Evolutionary conservation across 352 stramenopile species (phyloP).

Genomic region (Phytopythium cucurbitacearum): DNA sequence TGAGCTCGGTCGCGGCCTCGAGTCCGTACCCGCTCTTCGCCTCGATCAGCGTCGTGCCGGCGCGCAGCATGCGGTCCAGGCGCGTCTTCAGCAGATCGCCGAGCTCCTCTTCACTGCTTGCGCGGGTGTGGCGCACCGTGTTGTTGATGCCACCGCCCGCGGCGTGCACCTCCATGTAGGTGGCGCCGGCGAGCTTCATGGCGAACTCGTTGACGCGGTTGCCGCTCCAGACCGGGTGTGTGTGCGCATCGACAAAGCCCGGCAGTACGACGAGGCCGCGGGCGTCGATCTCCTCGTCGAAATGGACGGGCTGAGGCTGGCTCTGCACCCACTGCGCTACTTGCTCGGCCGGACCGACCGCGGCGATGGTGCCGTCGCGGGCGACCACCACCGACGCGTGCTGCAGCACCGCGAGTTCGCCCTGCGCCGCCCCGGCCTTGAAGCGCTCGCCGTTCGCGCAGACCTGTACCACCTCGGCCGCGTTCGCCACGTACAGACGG

Average conservation of each 20-base stretch:
- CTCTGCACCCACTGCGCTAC: slow-evolving; percentile 49
- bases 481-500: slow-evolving; percentile 61
- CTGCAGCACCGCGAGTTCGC: slow-evolving; percentile 56
- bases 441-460: slow-evolving; percentile 53
- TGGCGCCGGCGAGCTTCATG: slow-evolving; percentile 83
- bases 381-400: slow-evolving; percentile 58
- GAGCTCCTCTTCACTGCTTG: slow-evolving; percentile 64
- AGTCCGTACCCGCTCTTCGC: slow-evolving; percentile 84
- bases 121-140: slow-evolving; percentile 66
- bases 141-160: slow-evolving; percentile 77
- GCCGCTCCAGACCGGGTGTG: slow-evolving; percentile 80
- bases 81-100: slow-evolving; percentile 36
- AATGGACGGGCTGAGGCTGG: slow-evolving; percentile 57
- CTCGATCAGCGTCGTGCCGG: slow-evolving; percentile 73
- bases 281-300: slow-evolving; percentile 70
- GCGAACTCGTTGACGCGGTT: slow-evolving; percentile 85
- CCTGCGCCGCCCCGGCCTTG: slow-evolving; percentile 60
- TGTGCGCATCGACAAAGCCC: slow-evolving; percentile 80
- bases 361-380: slow-evolving; percentile 47
- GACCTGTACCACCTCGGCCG: slow-evolving; percentile 70
- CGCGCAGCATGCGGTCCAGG: slow-evolving; percentile 70
- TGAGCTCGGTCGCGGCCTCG: slow-evolving; percentile 77
- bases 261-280: slow-evolving; percentile 66
- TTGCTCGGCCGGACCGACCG: slow-evolving; percentile 48
- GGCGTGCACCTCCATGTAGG: slow-evolving; percentile 83